A percentile compares a stretch with the other conserved stretches of the same genome.
phyloP scores from a whole-genome alignment of 83 land plant genomes.

The Picea abies region DNA sequence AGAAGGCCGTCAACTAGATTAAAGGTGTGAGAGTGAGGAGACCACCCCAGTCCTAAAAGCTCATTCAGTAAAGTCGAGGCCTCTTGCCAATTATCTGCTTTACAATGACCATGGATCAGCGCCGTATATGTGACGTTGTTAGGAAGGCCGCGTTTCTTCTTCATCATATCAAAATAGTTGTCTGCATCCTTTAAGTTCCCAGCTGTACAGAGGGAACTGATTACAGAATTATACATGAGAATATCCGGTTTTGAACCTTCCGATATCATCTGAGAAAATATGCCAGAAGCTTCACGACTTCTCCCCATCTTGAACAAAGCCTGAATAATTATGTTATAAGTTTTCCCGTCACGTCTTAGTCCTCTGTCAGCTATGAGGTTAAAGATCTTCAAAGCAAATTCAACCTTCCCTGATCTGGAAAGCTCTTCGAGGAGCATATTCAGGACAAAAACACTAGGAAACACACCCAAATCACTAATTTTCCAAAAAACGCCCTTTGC shows the following conservation, averaged over 20 bases:
- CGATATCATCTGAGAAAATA: conserved; percentile 17
- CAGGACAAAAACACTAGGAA: conserved; percentile 26
- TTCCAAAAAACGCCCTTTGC: conserved; percentile 12
- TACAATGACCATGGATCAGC: conserved; percentile 25
- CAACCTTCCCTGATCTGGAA: conserved; percentile 13
- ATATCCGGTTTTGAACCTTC: conserved; percentile 20
- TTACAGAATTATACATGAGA: conserved; percentile 15
- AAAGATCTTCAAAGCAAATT: conserved; percentile 20
- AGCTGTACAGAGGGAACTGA: conserved; percentile 16
- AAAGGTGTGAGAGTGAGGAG: conserved; percentile 20
- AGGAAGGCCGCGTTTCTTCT: conserved; percentile 23
- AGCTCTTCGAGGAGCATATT: conserved; percentile 18
- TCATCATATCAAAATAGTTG: conserved; percentile 17
- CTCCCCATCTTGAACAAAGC: conserved; percentile 13
- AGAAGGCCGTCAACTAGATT: conserved; percentile 20
- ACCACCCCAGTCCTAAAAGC: conserved; percentile 22
- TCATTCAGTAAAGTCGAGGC: conserved; percentile 22
- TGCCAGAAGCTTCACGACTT: conserved; percentile 17
- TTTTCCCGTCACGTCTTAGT: conserved; percentile 5
- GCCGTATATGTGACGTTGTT: conserved; percentile 24
- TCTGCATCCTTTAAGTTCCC: conserved; percentile 21
- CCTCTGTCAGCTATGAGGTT: conserved; percentile 15
- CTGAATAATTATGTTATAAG: conserved; percentile 12
- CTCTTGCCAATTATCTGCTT: conserved; percentile 15
- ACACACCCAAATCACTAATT: neutral